These are phyloP conservation scores for Fusarium musae DNA, from an alignment of 2,329 filamentous ascomycete species.

Conservation along the genomic window DNA sequence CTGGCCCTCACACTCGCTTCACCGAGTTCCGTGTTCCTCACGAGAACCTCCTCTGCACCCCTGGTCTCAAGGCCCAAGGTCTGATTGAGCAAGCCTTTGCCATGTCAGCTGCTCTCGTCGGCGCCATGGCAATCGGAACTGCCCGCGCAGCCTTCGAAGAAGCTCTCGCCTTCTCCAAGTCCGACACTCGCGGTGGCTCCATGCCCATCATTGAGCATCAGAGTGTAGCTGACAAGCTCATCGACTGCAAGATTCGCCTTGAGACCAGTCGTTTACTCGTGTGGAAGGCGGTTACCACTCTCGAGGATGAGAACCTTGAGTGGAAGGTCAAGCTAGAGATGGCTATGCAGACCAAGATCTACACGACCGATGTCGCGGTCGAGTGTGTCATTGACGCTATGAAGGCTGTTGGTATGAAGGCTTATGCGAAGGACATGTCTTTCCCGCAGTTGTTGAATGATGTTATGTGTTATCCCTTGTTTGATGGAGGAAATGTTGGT, in stretches of 20 bases:
- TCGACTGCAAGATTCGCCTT: slow-evolving; percentile 4
- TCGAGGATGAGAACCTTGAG: neutral
- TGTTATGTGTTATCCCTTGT: slow-evolving; percentile 4
- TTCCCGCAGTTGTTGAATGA: neutral
- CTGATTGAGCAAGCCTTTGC: neutral
- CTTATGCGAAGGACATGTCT: neutral
- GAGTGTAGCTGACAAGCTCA: slow-evolving; percentile 13
- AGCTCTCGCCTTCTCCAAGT: slow-evolving; percentile 3
- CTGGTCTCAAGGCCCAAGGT: neutral
- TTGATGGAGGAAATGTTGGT: slow-evolving; percentile 12
- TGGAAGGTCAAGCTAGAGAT: neutral
- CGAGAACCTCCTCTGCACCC: neutral
- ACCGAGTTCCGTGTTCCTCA: slow-evolving; percentile 6
- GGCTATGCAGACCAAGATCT: slow-evolving; percentile 14
- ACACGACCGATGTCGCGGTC: neutral
- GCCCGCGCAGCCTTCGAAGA: neutral
- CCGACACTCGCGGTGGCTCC: neutral
- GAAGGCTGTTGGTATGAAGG: slow-evolving; percentile 12
- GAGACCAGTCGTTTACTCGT: neutral
- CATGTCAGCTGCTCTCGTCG: slow-evolving; percentile 4
- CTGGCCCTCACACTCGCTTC: slow-evolving; percentile 7
- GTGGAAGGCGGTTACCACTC: neutral
- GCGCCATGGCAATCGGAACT: slow-evolving; percentile 1
- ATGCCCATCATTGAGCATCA: slow-evolving; percentile 3
- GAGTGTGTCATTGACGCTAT: neutral